Evolutionary conservation across 2,329 filamentous ascomycete species (phyloP), one percentile per base, ranked within the genome.

Genomic region (Claviceps humidiphila): DNA sequence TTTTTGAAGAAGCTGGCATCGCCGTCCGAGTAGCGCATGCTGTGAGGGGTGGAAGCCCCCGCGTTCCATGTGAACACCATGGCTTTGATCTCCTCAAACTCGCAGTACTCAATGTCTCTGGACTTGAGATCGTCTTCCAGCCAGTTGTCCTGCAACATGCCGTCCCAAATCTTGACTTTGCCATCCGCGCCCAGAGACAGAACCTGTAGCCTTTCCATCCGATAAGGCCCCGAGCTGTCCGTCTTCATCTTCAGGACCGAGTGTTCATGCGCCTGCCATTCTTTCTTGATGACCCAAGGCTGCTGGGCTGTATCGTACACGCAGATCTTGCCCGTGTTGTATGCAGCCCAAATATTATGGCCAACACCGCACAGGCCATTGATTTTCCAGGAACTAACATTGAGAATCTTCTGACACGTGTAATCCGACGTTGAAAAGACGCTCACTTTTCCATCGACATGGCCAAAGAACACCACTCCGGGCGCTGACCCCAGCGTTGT

Each of bases 11-110:
- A 97, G 44, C 76, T 75, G 11, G 80, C 78, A 61, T 95, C 88
- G 51, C 78, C 79, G 61, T 95, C 88, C 1, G 81, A 80, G 56
- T 87, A 81, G 51, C 86, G 79, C 38, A 97, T 72, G 61, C 84
- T 87, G 54, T 82, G 83, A 0, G 93, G 93, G n/a, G 93, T 95
- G 16, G 85, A 85, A n/a, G 93, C 93, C 1, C 93, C 93, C 1
- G 90, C 91, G 65, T 98, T 98, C 93, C 93, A 98, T 0, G 90
- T 96, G 73, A 97, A 77, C 26, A 95, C 80, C 40, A 89, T 73
- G 13, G 87, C 83, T 48, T 81, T 84, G 53, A 97, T 74, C 60
- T 94, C 84, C 51, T 89, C 78, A 65, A 97, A 95, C 30, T 80
- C 77, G 71, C 90, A 96, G 63, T 88, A 97, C 48, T 93, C 80